Base-by-base conservation (phyloP, 2,329 filamentous ascomycete species). In the Botryosphaeria dothidea region DNA sequence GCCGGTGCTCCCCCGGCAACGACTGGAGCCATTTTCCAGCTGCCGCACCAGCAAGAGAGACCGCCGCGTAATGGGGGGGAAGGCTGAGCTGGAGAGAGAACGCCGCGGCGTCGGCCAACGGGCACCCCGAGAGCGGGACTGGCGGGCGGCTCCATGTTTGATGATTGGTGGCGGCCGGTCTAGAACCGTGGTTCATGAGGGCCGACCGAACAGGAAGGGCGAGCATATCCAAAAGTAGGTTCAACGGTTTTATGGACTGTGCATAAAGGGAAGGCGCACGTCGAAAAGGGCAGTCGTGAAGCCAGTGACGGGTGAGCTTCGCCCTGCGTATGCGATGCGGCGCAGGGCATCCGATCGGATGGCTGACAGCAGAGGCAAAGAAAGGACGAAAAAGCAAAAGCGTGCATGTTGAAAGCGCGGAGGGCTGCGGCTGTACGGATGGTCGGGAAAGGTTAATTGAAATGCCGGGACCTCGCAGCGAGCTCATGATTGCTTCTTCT, bases 361-460 rank as follows among this genome's bases (percentile, higher is more conserved):
- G 56, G 56, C 56, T 43, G 56, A 9, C 19, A 15, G 54, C 34
- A 57, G 19, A 43, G 38, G 54, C 54, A 45, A 57, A 57, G 29
- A 23, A 15, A 11, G 21, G 8, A 11, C 19, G 15, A 7, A 41
- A 41, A 41, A 41, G 38, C 38, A 41, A 41, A 41, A 41, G 38
- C 3, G 38, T 23, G 38, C 38, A 3, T 41, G 38, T 3, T 15
- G 56, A 60, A 25, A 25, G 56, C 56, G 56, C 56, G 56, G 56
- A 60, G 38, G 56, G 56, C 56, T 46, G 56, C 56, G 56, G 56
- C 38, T 60, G 56, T 21, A 46, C 56, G 56, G 41, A 45, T 31
- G 56, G 56, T 46, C 41, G 56, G 56, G 41, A 60, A 60, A 60
- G 56, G 56, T 60, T 60, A 60, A 60, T 46, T 23, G 38, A 13